Base-by-base conservation (phyloP, 2,329 filamentous ascomycete genomes). In the Meredithiella fracta region DNA sequence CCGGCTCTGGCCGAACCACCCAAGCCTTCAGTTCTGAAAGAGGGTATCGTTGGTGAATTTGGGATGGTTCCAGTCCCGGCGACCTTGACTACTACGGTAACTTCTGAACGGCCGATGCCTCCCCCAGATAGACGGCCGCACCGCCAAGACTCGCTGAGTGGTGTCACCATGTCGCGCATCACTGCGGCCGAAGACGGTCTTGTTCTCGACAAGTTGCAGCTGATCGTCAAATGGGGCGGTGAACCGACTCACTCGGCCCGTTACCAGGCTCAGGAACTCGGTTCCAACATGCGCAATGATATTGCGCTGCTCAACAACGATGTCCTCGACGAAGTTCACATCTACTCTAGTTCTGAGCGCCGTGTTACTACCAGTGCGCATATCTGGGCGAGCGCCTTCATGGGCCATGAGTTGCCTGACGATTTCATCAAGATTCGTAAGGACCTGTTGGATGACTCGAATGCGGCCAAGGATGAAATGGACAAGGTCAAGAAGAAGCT, bases 401-500 rank as follows among this genome's bases (percentile, higher is more conserved):
- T 97, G 47, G 85, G 88, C 53, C 88, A 94, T 66, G 86, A 96
- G 55, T 74, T 96, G 15, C 80, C 85, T 0, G 80, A 87, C 23
- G 86, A 94, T 63, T 88, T 87, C 61, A 94, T 98, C 60, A 85
- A 82, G 34, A 83, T 97, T 57, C 83, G 92, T 54, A 98, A 98
- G 66, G 90, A 97, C 68, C 76, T 98, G 5, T 73, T 98, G 2
- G 92, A 98, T 66, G 92, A 98, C 66, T 97, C 90, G 0, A 98
- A 98, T 67, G 92, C 92, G 3, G 92, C 92, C 58, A 98, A 98
- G 67, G 92, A 98, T 66, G 89, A 95, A 65, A 98, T 96, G 86
- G 94, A 98, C 70, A 96, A 95, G 69, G 92, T 98, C 56, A 98
- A 98, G 76, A 98, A 98, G 78, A 96, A 94, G 79, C 77, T 98